Base-by-base conservation (phyloP, 805 yeast genomes). In the Wickerhamiella sorbophila region DNA sequence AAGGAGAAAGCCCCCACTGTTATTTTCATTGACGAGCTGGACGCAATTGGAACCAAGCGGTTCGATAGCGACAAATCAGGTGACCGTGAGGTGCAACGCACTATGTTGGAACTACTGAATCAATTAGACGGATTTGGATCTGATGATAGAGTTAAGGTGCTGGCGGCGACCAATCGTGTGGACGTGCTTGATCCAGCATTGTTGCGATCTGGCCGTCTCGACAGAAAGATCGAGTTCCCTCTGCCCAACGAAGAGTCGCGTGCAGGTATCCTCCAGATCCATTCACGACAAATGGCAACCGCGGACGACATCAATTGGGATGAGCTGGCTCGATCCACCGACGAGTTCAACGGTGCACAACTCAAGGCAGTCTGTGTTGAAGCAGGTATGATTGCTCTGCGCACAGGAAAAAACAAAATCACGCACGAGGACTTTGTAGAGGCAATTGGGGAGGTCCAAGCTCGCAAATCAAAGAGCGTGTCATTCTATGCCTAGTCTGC, bases 331-430 rank as follows among this genome's bases (percentile, higher is more conserved):
- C 75, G 98, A 60, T 83, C 95, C 5, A 91, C 98, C 0, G 98
- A 91, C 62, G 99, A 91, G 64, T 91, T 91, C 63, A 91, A 91
- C 58, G 99, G 99, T 59, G 99, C 99, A 1, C 98, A 91, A 65
- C 70, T 91, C 60, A 91, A 91, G 67, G 98, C 98, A 1, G 99
- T 91, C 34, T 87, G 96, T 5, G 98, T 91, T 18, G 99, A 91
- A 63, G 98, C 99, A 5, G 99, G 99, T 58, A 91, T 91, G 99
- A 91, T 91, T 64, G 99, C 98, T 1, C 70, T 91, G 58, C 77
- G 98, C 66, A 85, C 84, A 54, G 96, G 95, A 15, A 94, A 91
- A 64, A 74, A 80, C 34, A 72, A 78, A 51, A 87, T 91, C 42
- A 82, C 84, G 53, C 99, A 91, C 61, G 98, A 91, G 64, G 98